Conservation (phyloP, 2,329 filamentous ascomycete species). For the Botrytis fabae region DNA sequence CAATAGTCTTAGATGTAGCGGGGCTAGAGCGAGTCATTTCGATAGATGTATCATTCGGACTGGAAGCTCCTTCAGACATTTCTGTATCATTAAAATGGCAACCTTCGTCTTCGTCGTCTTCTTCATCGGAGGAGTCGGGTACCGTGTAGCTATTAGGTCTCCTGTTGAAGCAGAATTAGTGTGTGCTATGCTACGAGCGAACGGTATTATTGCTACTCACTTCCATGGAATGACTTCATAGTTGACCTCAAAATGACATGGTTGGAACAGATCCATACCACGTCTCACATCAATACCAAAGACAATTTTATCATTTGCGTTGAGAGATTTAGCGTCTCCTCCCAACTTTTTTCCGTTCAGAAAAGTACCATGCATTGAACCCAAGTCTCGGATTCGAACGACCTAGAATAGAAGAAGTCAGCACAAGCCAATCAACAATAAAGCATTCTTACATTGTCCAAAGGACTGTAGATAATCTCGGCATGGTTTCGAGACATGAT, state of each 20-base stretch:
- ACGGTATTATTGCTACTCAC: conserved; percentile 29
- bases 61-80: conserved; percentile 31
- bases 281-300: conserved; percentile 53
- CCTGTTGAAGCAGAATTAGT: conserved; percentile 25
- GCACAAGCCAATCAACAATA: conserved; percentile 16
- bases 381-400: conserved; percentile 54
- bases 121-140: conserved; percentile 37
- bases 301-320: conserved; percentile 44
- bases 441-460: conserved; percentile 46
- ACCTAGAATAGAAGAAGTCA: conserved; percentile 36
- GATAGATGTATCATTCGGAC: conserved; percentile 36
- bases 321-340: conserved; percentile 37
- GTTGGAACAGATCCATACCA: conserved; percentile 45
- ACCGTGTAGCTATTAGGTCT: conserved; percentile 35
- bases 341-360: conserved; percentile 50
- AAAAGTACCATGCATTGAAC: conserved; percentile 63
- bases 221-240: conserved; percentile 33
- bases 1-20: conserved; percentile 29
- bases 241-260: conserved; percentile 37
- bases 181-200: background rate
- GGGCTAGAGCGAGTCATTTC: conserved; percentile 26
- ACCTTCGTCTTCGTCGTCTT: conserved; percentile 39
- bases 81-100: conserved; percentile 36
- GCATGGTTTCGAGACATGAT: conserved; percentile 73
- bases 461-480: conserved; percentile 48